Base-by-base conservation (phyloP, 768 basidiomycete species). In the Russula olivacea region DNA sequence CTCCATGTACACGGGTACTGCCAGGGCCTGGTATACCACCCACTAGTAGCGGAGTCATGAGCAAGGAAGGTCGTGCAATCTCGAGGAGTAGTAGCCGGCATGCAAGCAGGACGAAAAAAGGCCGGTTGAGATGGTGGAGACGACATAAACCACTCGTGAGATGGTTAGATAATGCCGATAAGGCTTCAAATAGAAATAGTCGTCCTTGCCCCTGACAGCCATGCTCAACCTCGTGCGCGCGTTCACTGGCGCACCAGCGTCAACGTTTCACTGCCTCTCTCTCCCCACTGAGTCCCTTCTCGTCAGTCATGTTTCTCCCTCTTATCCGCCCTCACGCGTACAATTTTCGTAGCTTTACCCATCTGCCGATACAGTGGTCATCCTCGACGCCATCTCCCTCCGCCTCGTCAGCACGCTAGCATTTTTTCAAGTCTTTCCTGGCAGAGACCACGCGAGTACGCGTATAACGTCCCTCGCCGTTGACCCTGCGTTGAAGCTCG, bases 401-500 rank as follows among this genome's bases (percentile, higher is more conserved):
- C 72, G 77, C 19, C 78, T 93, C 51, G 72, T 86, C 61, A 85
- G 87, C 63, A 82, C 88, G 51, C 82, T 93, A 25, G 83, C 86
- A 36, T 89, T 93, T 69, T 87, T 83, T 77, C 89, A 93, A 71
- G 88, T 86, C 7, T 93, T 91, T 71, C 89, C 91, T 6, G 80
- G 81, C n/a, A 69, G 77, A 14, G 73, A 73, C 10, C 76, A 80
- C 60, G 68, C 74, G 12, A 72, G 73, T 30, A 77, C 79, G 57
- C 72, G 70, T 40, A 80, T 92, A 19, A 80, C 81, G 30, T 85
- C 81, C 68, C 74, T 92, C 32, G 78, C 86, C 3, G 83, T 91
- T 21, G 92, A 93, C 72, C 79, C 84, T 17, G 84, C 84, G 55
- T 87, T 90, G 84, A 91, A 87, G 76, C 80, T 91, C 63, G 91